Conservation (phyloP, 768 basidiomycete genomes). For the Obba rivulosa region DNA sequence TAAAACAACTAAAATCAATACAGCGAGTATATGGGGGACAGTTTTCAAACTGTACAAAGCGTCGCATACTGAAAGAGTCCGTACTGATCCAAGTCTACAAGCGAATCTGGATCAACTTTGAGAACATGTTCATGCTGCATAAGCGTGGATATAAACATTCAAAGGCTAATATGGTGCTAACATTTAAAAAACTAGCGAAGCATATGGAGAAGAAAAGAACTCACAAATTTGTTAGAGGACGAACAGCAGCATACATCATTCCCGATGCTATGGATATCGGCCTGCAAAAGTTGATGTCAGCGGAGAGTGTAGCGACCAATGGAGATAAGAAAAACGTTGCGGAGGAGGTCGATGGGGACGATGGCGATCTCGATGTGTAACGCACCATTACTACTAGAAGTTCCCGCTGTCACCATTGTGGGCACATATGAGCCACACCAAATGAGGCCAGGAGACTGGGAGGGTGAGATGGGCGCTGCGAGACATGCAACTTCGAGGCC, state of each 20-base stretch:
- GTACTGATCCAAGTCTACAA: slow-evolving; percentile 21
- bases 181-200: not conserved
- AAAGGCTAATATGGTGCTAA: not conserved
- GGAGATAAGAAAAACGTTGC: not conserved
- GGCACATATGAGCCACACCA: no score
- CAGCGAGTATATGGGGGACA: slow-evolving; percentile 31
- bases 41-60: slow-evolving; percentile 28
- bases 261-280: not conserved
- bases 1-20: not conserved
- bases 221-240: not conserved
- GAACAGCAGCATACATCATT: not conserved
- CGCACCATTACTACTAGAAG: not conserved
- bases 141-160: not conserved
- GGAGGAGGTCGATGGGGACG: not conserved
- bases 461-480: no score
- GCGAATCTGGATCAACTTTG: slow-evolving; percentile 13
- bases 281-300: not conserved
- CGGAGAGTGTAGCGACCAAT: not conserved
- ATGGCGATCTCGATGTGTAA: not conserved
- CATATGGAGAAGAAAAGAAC: not conserved
- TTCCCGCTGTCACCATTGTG: no score
- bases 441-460: no score
- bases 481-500: no score
- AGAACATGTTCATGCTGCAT: not conserved
- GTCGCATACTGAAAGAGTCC: slow-evolving; percentile 29